A percentile compares a stretch with the other conserved stretches of the same genome.
Conservation (phyloP, 129 eudicot genomes). For the Pulicaria dysenterica region DNA sequence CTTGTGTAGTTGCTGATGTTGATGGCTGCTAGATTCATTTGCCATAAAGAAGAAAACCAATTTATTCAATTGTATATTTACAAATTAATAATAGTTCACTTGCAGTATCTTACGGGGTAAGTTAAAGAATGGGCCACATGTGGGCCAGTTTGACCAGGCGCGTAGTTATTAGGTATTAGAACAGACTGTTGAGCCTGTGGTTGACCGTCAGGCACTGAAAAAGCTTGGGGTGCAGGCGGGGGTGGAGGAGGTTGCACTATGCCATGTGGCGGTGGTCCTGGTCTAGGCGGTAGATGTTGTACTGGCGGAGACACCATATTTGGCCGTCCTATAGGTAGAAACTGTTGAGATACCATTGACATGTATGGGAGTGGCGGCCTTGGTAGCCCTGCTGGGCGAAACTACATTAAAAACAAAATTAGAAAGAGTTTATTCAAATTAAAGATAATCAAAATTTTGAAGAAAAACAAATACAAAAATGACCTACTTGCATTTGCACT, state of each 20-base stretch:
- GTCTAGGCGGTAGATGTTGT: slow-evolving; percentile 60
- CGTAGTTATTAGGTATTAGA: slow-evolving; percentile 45
- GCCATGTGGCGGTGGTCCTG: slow-evolving; percentile 47
- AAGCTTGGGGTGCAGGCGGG: slow-evolving; percentile 48
- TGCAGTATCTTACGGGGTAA: slow-evolving; percentile 49
- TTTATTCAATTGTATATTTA: background rate
- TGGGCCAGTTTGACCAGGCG: slow-evolving; percentile 57
- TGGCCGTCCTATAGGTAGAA: slow-evolving; percentile 56
- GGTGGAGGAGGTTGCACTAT: slow-evolving; percentile 44
- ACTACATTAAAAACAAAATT: slow-evolving; percentile 43
- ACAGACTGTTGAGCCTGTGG: slow-evolving; percentile 56
- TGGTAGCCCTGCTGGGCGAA: slow-evolving; percentile 60
- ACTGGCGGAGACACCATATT: slow-evolving; percentile 59
- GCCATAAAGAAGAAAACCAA: slow-evolving; percentile 20
- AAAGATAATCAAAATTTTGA: background rate
- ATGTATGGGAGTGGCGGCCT: slow-evolving; percentile 59
- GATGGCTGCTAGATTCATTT: slow-evolving; percentile 39
- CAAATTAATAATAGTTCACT: background rate
- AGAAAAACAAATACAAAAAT: background rate
- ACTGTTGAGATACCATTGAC: slow-evolving; percentile 69
- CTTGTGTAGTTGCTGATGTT: slow-evolving; percentile 52
- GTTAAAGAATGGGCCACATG: slow-evolving; percentile 50
- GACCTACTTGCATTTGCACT: slow-evolving; percentile 75
- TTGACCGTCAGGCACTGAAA: slow-evolving; percentile 65
- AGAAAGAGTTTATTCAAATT: slow-evolving; percentile 11